A percentile compares a stretch with the other conserved stretches of the same genome.
Evolutionary conservation across 495 filamentous ascomycete genomes (phyloP).

Genomic region (Aspergillus biplanus): DNA sequence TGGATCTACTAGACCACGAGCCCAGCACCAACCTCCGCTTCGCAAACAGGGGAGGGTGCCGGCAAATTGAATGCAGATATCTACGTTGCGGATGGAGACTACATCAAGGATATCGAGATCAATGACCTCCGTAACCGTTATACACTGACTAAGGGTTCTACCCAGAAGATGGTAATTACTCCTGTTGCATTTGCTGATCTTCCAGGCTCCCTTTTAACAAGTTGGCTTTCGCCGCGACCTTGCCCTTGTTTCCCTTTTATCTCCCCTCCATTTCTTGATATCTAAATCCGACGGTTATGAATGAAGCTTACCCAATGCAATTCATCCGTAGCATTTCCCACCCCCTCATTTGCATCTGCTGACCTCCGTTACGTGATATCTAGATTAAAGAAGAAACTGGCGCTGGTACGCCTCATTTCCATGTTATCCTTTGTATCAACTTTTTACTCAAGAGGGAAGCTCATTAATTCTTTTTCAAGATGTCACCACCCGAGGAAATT

Average conservation of each 20-base stretch:
- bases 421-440: slow-evolving; percentile 47
- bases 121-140: slow-evolving; percentile 98
- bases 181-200: slow-evolving; percentile 80
- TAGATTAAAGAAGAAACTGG: slow-evolving; percentile 99
- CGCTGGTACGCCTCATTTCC: slow-evolving; percentile 88
- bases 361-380: slow-evolving; percentile 86
- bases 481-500: slow-evolving; percentile 96
- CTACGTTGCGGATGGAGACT: slow-evolving; percentile 94
- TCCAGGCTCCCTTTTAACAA: slow-evolving; percentile 57
- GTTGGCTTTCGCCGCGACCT: slow-evolving; percentile 41
- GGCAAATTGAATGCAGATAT: slow-evolving; percentile 78
- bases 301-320: slow-evolving; percentile 81
- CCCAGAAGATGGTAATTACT: slow-evolving; percentile 99
- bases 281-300: slow-evolving; percentile 59
- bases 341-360: slow-evolving; percentile 94
- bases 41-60: slow-evolving; percentile 51
- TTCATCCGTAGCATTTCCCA: slow-evolving; percentile 67
- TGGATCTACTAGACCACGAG: slow-evolving; percentile 48
- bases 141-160: slow-evolving; percentile 94
- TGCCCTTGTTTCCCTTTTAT: slow-evolving; percentile 35
- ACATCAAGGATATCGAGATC: slow-evolving; percentile 97
- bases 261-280: slow-evolving; percentile 30
- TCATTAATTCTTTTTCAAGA: slow-evolving; percentile 72
- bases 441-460: slow-evolving; percentile 56
- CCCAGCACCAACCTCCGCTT: slow-evolving; percentile 49